Conservation (phyloP, 257 asterid species). For the Anisodus acutangulus region DNA sequence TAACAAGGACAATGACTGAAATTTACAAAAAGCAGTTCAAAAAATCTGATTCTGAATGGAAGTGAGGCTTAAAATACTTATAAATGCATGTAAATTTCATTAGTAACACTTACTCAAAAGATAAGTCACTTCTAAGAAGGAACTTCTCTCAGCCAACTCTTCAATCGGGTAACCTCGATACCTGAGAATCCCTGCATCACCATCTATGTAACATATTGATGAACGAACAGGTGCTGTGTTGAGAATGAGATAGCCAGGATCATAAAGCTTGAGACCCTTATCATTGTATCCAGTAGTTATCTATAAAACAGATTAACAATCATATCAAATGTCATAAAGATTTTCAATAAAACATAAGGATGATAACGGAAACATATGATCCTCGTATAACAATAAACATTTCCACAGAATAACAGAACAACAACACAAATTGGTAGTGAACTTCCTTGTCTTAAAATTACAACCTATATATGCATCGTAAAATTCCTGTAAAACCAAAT, state of each 20-base stretch:
- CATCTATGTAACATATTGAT: constrained; percentile 60
- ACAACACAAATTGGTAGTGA: not conserved
- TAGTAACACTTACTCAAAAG: constrained; percentile 70
- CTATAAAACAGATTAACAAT: constrained; percentile 45
- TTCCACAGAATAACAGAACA: not conserved
- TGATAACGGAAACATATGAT: not conserved
- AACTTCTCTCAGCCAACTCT: constrained; percentile 27
- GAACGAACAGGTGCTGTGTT: constrained; percentile 97
- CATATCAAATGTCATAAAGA: not conserved
- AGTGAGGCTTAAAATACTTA: not conserved
- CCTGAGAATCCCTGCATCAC: constrained; percentile 29
- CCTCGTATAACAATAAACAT: not conserved
- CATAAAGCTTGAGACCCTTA: constrained; percentile 96
- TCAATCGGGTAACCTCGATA: constrained; percentile 32
- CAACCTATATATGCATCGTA: not conserved
- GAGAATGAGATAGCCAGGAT: constrained; percentile 90
- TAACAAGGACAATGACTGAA: not conserved
- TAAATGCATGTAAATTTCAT: not conserved
- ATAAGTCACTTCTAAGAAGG: constrained; percentile 74
- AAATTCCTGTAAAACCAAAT: not conserved
- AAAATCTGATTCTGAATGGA: not conserved
- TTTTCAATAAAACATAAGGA: constrained; percentile 1
- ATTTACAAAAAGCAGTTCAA: not conserved
- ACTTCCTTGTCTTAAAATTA: not conserved
- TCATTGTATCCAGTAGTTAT: constrained; percentile 68